A percentile compares a stretch with the other conserved stretches of the same genome.
These are phyloP conservation scores for Volvox africanus DNA, from an alignment of 139 green algal genomes.

Conservation along the genomic window DNA sequence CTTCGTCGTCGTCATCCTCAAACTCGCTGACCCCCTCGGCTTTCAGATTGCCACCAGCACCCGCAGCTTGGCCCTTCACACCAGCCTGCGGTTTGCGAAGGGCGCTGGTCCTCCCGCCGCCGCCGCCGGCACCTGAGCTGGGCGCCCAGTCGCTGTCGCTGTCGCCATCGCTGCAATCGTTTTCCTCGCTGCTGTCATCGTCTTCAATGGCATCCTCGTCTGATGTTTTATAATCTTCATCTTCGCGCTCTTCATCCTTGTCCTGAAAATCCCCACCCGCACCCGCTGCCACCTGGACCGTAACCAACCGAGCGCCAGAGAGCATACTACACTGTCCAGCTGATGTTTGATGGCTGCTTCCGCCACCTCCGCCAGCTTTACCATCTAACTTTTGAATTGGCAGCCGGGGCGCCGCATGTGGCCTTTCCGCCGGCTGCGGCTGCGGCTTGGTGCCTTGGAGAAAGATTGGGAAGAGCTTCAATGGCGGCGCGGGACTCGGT, in stretches of 20 bases:
- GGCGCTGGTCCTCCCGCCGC: neutral
- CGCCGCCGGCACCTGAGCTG: neutral
- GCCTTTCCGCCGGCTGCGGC: neutral
- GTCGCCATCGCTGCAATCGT: neutral
- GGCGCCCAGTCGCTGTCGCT: constrained; percentile 47
- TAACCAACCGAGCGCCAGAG: too few species aligned
- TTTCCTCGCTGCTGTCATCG: neutral
- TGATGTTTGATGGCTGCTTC: too few species aligned
- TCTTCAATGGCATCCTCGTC: neutral
- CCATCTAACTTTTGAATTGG: neutral
- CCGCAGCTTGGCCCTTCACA: too few species aligned
- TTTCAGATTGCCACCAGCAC: too few species aligned
- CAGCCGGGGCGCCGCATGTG: neutral
- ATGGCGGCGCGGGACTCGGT: neutral
- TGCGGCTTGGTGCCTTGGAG: neutral
- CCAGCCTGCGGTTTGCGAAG: too few species aligned
- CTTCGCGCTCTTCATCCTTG: neutral
- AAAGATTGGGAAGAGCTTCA: neutral
- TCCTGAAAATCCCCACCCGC: neutral
- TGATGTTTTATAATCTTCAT: neutral
- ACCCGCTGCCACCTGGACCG: neutral
- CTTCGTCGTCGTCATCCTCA: too few species aligned
- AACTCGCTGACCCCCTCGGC: neutral
- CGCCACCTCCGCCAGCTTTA: neutral
- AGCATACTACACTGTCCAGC: too few species aligned